Conservation (phyloP, 345 rosid species). For the Rhodamnia rubescens region DNA sequence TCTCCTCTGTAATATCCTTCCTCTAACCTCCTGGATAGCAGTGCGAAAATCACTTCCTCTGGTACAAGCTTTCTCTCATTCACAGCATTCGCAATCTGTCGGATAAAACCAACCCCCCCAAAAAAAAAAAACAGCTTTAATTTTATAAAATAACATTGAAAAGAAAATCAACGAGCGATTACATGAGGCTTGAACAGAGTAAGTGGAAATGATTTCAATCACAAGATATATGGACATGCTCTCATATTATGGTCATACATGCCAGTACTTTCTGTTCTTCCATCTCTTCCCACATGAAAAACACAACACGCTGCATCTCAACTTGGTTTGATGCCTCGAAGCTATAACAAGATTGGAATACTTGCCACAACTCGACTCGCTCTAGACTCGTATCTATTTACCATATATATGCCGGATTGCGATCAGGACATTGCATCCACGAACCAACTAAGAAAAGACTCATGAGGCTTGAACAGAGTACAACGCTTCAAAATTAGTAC, state of each 20-base stretch:
- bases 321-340: background rate
- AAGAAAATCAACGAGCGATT: background rate
- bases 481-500: background rate
- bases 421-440: background rate
- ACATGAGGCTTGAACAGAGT: background rate
- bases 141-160: background rate
- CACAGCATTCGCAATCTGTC: conserved; percentile 45
- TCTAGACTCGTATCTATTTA: conserved; percentile 4
- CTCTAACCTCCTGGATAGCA: conserved; percentile 79
- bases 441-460: background rate
- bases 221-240: background rate
- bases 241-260: background rate
- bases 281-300: background rate
- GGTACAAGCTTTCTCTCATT: conserved; percentile 68
- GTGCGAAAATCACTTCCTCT: conserved; percentile 59
- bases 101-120: too few species aligned
- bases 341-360: conserved; percentile 2
- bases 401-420: conserved; percentile 2
- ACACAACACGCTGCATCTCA: background rate
- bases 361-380: background rate
- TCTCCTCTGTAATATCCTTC: conserved; percentile 75
- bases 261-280: background rate
- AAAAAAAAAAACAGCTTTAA: background rate
- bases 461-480: too few species aligned
- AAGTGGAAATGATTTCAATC: background rate